phyloP scores from a whole-genome alignment of 1,284 basidiomycete species.

The Agaricales sp. region DNA sequence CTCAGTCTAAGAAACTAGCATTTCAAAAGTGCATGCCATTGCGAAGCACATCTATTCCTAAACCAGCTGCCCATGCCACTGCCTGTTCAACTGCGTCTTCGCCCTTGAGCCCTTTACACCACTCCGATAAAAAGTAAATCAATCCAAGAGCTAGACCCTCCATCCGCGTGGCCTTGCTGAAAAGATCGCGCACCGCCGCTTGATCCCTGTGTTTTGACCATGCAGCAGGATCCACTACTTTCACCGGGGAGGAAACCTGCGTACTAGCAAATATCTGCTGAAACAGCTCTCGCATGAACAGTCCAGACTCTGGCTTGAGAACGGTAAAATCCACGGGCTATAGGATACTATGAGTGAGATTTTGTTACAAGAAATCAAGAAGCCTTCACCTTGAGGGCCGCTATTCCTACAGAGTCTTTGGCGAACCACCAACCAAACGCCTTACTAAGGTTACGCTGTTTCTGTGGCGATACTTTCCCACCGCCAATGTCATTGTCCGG shows the following conservation, averaged over 20 bases:
- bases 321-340: slow-evolving; percentile 81
- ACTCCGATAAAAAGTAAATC: slow-evolving; percentile 43
- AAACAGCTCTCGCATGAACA: slow-evolving; percentile 66
- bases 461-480: slow-evolving; percentile 48
- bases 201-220: slow-evolving; percentile 38
- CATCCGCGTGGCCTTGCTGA: slow-evolving; percentile 55
- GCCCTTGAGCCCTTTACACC: slow-evolving; percentile 28
- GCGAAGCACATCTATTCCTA: slow-evolving; percentile 60
- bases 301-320: slow-evolving; percentile 50
- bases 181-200: slow-evolving; percentile 59
- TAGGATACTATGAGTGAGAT: not conserved
- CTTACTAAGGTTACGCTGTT: slow-evolving; percentile 56
- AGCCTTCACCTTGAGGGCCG: slow-evolving; percentile 68
- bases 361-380: slow-evolving; percentile 2
- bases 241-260: slow-evolving; percentile 61
- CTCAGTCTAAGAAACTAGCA: too few relatives aligned
- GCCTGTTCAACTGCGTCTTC: slow-evolving; percentile 33
- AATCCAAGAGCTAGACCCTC: slow-evolving; percentile 58
- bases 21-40: slow-evolving; percentile 49
- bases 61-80: slow-evolving; percentile 49
- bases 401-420: slow-evolving; percentile 60
- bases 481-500: slow-evolving; percentile 30
- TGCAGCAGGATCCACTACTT: slow-evolving; percentile 24
- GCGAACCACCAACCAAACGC: slow-evolving; percentile 83
- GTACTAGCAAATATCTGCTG: slow-evolving; percentile 59